Evolutionary conservation across 2,329 filamentous ascomycete species (phyloP).

Genomic region (Ilyonectria robusta): DNA sequence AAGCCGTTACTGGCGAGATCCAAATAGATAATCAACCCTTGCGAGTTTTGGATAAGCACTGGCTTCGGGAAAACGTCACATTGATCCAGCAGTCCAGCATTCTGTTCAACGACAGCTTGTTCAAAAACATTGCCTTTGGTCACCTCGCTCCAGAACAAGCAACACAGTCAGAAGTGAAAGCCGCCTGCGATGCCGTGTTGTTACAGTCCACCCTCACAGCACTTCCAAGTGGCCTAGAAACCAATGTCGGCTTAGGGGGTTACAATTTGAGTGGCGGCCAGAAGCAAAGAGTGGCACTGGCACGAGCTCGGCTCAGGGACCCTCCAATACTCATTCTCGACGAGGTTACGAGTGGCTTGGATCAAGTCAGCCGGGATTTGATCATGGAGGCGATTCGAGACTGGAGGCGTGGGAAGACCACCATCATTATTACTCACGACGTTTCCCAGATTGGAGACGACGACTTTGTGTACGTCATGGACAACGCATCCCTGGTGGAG

Average conservation of each 20-base stretch:
- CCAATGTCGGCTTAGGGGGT: conserved; percentile 78
- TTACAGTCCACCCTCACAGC: conserved; percentile 76
- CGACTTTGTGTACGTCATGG: conserved; percentile 87
- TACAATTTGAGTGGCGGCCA: conserved; percentile 86
- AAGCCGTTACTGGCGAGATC: conserved; percentile 75
- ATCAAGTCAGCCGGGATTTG: conserved; percentile 76
- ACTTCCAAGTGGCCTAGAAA: conserved; percentile 80
- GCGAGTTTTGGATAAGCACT: conserved; percentile 73
- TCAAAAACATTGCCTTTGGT: conserved; percentile 84
- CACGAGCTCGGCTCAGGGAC: conserved; percentile 82
- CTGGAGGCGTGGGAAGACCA: conserved; percentile 87
- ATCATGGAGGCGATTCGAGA: conserved; percentile 82
- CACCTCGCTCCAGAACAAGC: conserved; percentile 63
- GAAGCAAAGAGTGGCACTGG: conserved; percentile 84
- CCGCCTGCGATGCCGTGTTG: conserved; percentile 76
- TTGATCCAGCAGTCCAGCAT: conserved; percentile 86
- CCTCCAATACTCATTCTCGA: conserved; percentile 88
- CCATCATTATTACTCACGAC: conserved; percentile 94
- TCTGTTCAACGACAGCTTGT: conserved; percentile 86
- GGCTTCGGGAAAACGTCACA: conserved; percentile 84
- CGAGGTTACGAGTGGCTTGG: conserved; percentile 89
- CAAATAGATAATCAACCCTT: conserved; percentile 77
- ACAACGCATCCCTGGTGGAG: conserved; percentile 77
- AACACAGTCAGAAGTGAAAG: conserved; percentile 68
- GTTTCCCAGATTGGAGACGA: conserved; percentile 78